Conservation (phyloP, 2,329 filamentous ascomycete genomes). For the Rhynchosporium secalis region DNA sequence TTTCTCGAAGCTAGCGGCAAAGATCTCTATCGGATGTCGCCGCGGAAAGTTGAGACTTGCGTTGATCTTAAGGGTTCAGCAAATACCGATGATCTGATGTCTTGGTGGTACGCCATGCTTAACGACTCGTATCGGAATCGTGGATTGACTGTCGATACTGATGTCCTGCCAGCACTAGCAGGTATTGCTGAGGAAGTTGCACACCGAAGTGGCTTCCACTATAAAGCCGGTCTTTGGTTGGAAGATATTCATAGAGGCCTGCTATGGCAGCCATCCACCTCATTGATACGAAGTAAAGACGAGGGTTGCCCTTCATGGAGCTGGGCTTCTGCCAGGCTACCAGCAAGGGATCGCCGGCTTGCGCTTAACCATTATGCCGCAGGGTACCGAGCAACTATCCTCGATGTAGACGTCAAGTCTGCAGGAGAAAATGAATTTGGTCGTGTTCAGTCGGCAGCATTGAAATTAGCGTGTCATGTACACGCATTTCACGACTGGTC, state of each 20-base stretch:
- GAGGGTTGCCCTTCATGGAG: not conserved
- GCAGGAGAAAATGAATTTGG: constrained; percentile 2
- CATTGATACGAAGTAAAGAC: not conserved
- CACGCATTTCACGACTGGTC: not conserved
- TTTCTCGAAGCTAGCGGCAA: not conserved
- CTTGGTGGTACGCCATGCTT: constrained; percentile 12
- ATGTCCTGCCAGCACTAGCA: constrained; percentile 16
- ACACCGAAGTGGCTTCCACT: constrained; percentile 2
- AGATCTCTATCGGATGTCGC: not conserved
- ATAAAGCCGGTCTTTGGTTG: constrained; percentile 18
- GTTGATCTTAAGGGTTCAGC: not conserved
- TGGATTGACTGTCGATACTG: constrained; percentile 4
- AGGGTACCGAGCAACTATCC: constrained; percentile 8
- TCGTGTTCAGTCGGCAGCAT: not conserved
- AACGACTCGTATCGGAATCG: constrained; percentile 2
- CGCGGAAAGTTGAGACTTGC: not conserved
- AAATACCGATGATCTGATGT: not conserved
- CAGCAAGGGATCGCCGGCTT: not conserved
- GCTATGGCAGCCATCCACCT: constrained; percentile 3
- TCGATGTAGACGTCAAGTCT: constrained; percentile 2
- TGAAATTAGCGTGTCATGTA: not conserved
- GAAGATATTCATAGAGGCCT: constrained; percentile 21
- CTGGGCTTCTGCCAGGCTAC: constrained; percentile 2
- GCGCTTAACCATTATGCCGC: not conserved
- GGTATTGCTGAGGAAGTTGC: constrained; percentile 17